Evolutionary conservation across 805 yeast species (phyloP).

Genomic region (Kazachstania bromeliacearum): DNA sequence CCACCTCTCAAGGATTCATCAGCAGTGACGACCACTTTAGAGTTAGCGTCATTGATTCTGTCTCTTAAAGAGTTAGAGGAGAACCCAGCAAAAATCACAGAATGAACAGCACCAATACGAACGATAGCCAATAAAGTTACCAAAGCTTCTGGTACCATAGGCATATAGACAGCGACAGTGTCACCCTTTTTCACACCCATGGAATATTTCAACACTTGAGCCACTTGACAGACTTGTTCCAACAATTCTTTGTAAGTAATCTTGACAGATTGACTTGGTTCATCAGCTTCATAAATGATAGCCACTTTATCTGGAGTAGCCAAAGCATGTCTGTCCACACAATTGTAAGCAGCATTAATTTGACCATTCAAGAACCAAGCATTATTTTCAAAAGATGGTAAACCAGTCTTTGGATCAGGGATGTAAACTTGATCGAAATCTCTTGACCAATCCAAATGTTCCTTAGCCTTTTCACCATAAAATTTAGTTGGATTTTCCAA

Average conservation of each 20-base stretch:
- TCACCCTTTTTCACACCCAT: conserved; percentile 74
- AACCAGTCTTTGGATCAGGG: conserved; percentile 30
- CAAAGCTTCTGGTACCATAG: conserved; percentile 78
- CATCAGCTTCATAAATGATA: conserved; percentile 74
- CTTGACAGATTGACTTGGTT: conserved; percentile 43
- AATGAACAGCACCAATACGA: conserved; percentile 76
- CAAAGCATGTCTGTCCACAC: conserved; percentile 76
- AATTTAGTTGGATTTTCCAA: conserved; percentile 71
- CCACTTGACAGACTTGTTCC: conserved; percentile 58
- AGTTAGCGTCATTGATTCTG: conserved; percentile 62
- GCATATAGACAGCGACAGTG: conserved; percentile 77
- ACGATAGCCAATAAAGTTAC: conserved; percentile 67
- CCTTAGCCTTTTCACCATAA: conserved; percentile 68
- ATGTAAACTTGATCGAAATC: conserved; percentile 50
- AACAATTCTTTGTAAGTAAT: conserved; percentile 65
- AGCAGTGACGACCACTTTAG: conserved; percentile 64
- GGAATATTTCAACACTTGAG: conserved; percentile 50
- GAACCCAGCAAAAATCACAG: conserved; percentile 82
- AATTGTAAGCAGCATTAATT: conserved; percentile 69
- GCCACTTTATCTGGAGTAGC: conserved; percentile 64
- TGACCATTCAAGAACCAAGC: conserved; percentile 78
- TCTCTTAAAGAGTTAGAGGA: conserved; percentile 63
- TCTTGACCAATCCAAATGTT: conserved; percentile 69
- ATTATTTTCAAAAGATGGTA: conserved; percentile 37
- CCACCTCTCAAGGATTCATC: conserved; percentile 84